Evolutionary conservation across 805 yeast genomes (phyloP).

Genomic region (Pichia gijzeniarum): DNA sequence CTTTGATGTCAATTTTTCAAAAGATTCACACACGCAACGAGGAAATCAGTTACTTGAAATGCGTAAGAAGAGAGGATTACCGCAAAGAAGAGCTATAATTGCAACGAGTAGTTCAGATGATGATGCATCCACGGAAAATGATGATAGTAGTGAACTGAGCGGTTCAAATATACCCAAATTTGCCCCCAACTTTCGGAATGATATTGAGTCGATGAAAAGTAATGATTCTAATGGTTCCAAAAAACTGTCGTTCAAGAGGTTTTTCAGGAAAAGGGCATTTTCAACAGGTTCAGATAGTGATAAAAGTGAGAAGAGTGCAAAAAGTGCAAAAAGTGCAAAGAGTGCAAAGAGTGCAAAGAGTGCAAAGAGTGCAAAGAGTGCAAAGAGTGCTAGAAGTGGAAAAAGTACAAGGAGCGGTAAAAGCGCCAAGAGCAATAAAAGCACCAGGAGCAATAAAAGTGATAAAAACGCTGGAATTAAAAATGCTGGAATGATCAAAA

Average conservation of each 20-base stretch:
- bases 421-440: background rate
- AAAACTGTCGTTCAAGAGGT: background rate
- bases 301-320: background rate
- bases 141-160: background rate
- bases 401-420: background rate
- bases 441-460: background rate
- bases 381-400: background rate
- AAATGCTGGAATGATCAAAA: no score
- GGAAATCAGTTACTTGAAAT: slow-evolving; percentile 8
- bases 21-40: slow-evolving; percentile 14
- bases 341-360: slow-evolving; percentile 1
- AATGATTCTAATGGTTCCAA: background rate
- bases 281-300: slow-evolving; percentile 8
- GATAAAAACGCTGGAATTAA: no score
- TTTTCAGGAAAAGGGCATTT: slow-evolving; percentile 11
- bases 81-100: slow-evolving; percentile 16
- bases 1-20: slow-evolving; percentile 26
- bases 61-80: slow-evolving; percentile 2
- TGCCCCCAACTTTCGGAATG: slow-evolving; percentile 1
- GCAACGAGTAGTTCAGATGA: slow-evolving; percentile 15
- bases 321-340: background rate
- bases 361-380: background rate
- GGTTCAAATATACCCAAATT: slow-evolving; percentile 1
- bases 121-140: slow-evolving; percentile 25
- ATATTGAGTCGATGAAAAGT: background rate